Conservation (phyloP, 768 basidiomycete species). For the Suillus hirtellus region DNA sequence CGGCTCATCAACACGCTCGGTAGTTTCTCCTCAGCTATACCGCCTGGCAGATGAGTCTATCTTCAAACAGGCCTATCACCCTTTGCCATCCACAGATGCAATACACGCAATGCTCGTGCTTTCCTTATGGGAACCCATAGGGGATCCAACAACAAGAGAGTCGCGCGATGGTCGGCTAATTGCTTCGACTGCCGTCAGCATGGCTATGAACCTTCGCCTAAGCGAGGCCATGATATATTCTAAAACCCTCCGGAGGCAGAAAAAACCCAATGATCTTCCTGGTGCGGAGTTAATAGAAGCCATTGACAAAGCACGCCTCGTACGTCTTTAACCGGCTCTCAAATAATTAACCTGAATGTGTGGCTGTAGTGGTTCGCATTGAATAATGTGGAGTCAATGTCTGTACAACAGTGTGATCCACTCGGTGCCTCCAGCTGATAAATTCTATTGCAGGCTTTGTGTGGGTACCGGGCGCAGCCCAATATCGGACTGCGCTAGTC, state of each 20-base stretch:
- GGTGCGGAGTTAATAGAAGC: constrained; percentile 34
- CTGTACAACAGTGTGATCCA: constrained; percentile 11
- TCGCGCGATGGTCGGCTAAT: constrained; percentile 42
- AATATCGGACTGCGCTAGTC: constrained; percentile 34
- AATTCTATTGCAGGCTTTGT: constrained; percentile 36
- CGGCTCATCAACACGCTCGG: constrained; percentile 34
- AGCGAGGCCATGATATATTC: constrained; percentile 37
- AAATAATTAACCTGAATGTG: constrained; percentile 17
- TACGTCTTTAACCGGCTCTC: constrained; percentile 22
- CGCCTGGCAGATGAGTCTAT: constrained; percentile 42
- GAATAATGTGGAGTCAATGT: constrained; percentile 42
- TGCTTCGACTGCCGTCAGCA: constrained; percentile 43
- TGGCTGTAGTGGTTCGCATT: constrained; percentile 40
- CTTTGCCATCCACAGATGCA: constrained; percentile 41
- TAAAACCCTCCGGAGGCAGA: constrained; percentile 30
- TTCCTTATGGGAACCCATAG: constrained; percentile 46
- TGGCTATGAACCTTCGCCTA: constrained; percentile 47
- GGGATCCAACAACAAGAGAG: constrained; percentile 29
- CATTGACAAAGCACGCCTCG: constrained; percentile 39
- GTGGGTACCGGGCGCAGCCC: constrained; percentile 43
- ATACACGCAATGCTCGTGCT: constrained; percentile 44
- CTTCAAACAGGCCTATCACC: constrained; percentile 41
- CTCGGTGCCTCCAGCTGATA: constrained; percentile 5
- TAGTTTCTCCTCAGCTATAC: constrained; percentile 41
- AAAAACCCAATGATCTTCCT: constrained; percentile 28